Conservation (phyloP, 768 basidiomycete genomes). For the Serendipita sp. region DNA sequence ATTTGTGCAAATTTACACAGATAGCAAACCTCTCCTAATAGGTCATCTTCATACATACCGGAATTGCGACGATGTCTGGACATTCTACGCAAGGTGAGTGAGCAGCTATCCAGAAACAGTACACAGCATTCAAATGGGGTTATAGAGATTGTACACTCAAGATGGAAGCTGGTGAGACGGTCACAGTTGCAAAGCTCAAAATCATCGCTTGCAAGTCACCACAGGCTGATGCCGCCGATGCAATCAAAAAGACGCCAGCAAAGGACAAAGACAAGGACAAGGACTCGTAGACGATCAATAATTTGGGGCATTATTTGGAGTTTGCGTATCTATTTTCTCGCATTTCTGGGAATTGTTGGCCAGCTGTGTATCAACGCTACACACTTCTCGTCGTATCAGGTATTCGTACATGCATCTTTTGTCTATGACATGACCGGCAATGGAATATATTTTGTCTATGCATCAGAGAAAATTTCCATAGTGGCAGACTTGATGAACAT, state of each 20-base stretch:
- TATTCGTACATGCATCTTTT: too few species aligned
- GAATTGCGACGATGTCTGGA: constrained; percentile 95
- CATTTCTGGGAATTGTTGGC: too few species aligned
- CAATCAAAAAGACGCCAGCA: background rate
- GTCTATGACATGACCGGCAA: too few species aligned
- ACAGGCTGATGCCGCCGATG: constrained; percentile 67
- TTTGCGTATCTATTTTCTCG: too few species aligned
- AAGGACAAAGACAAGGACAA: background rate
- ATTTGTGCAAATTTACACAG: background rate
- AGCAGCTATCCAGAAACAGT: constrained; percentile 33
- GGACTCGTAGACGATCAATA: background rate
- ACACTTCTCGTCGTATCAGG: too few species aligned
- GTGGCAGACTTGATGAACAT: too few species aligned
- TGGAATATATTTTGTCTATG: too few species aligned
- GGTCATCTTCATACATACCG: constrained; percentile 56
- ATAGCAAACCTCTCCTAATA: background rate
- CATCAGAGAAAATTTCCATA: too few species aligned
- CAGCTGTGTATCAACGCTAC: too few species aligned
- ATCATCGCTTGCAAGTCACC: constrained; percentile 98
- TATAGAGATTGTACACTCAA: constrained; percentile 33
- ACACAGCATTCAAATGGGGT: too few species aligned
- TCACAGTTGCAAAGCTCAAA: constrained; percentile 67
- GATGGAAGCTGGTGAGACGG: constrained; percentile 80
- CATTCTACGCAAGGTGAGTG: constrained; percentile 78
- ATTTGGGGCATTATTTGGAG: too few species aligned